phyloP scores from a whole-genome alignment of 2,329 filamentous ascomycete genomes.

The Neoscytalidium dimidiatum region DNA sequence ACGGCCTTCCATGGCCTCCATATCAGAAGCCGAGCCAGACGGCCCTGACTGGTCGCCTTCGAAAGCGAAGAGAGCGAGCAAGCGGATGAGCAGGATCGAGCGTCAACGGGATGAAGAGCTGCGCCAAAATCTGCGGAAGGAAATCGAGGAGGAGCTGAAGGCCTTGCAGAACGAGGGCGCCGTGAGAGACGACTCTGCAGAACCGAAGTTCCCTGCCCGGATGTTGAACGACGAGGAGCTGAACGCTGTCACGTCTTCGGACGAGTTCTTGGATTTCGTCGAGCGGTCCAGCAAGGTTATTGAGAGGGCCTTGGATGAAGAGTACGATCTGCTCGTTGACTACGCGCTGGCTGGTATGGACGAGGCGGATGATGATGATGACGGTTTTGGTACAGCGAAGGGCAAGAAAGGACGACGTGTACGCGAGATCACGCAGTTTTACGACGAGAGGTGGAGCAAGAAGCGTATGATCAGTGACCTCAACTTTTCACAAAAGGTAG shows the following conservation, averaged over 20 bases:
- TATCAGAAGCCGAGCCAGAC: constrained; percentile 57
- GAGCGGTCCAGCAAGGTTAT: constrained; percentile 97
- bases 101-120: constrained; percentile 87
- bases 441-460: constrained; percentile 93
- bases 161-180: constrained; percentile 55
- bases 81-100: constrained; percentile 76
- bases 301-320: constrained; percentile 83
- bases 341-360: constrained; percentile 79
- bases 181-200: constrained; percentile 43
- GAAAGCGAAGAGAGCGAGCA: constrained; percentile 59
- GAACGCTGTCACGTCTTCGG: constrained; percentile 84
- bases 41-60: constrained; percentile 58
- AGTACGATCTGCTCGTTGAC: constrained; percentile 94
- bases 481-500: constrained; percentile 86
- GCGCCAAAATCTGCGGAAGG: constrained; percentile 76
- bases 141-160: constrained; percentile 90
- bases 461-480: constrained; percentile 96
- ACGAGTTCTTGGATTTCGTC: constrained; percentile 93
- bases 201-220: constrained; percentile 68
- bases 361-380: constrained; percentile 81
- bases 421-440: constrained; percentile 90
- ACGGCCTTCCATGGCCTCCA: constrained; percentile 42
- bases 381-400: constrained; percentile 66
- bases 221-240: constrained; percentile 83
- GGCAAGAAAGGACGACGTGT: constrained; percentile 73